Percentiles rank a stretch among this genome's conserved stretches.
phyloP scores from a whole-genome alignment of 495 filamentous ascomycete genomes.

The Penicillium arizonense region DNA sequence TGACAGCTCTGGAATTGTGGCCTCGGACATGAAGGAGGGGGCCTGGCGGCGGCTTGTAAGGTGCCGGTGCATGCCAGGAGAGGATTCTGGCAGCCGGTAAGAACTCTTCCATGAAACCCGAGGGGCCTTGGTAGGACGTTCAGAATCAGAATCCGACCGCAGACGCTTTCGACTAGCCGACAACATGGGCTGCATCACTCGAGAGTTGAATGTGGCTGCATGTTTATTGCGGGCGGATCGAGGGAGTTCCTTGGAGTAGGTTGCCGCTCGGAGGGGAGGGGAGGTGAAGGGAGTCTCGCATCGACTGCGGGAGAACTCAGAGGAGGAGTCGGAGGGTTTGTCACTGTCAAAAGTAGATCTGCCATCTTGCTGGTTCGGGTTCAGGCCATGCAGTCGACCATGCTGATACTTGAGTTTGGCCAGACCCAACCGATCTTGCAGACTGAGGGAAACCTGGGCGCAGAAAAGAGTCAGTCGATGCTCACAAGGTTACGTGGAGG shows the following conservation, averaged over 20 bases:
- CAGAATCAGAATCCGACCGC: conserved; percentile 63
- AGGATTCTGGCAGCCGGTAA: conserved; percentile 76
- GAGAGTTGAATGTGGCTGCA: conserved; percentile 47
- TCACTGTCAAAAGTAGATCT: conserved; percentile 34
- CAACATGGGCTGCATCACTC: conserved; percentile 46
- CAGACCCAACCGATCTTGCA: conserved; percentile 90
- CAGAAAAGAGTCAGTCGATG: conserved; percentile 10
- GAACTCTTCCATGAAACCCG: conserved; percentile 69
- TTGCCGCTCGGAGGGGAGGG: conserved; percentile 35
- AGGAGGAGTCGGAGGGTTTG: conserved; percentile 73
- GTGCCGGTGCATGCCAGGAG: conserved; percentile 57
- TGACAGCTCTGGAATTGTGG: conserved; percentile 61
- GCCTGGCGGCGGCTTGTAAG: conserved; percentile 46
- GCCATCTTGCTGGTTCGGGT: conserved; percentile 67
- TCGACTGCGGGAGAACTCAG: conserved; percentile 52
- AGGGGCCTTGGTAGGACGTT: conserved; percentile 53
- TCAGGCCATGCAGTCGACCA: conserved; percentile 50
- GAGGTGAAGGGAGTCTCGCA: conserved; percentile 49
- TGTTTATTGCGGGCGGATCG: conserved; percentile 46
- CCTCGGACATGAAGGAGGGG: conserved; percentile 74
- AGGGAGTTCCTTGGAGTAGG: conserved; percentile 46
- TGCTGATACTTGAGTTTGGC: conserved; percentile 96
- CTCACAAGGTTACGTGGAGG: background rate
- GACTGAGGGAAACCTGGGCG: conserved; percentile 77
- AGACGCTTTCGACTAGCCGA: conserved; percentile 61